Conservation (phyloP, 192 early-diverging fungal species). For the Coemansia sp. region DNA sequence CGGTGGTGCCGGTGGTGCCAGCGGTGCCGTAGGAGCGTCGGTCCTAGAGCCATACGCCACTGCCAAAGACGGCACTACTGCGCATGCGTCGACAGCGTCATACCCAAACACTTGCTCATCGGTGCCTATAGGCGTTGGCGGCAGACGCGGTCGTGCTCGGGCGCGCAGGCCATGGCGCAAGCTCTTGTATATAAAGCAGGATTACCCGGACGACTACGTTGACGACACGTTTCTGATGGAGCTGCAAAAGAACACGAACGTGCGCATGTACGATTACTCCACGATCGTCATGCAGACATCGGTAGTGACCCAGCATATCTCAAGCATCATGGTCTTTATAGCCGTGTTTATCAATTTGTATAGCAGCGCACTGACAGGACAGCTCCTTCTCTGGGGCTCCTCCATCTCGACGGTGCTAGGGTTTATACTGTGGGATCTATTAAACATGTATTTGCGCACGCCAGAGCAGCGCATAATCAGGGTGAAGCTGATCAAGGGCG, state of each 20-base stretch:
- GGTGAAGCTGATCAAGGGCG: conserved; percentile 56
- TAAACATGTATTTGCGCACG: conserved; percentile 27
- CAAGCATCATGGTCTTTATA: conserved; percentile 82
- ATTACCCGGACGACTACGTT: conserved; percentile 89
- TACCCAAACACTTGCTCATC: not conserved
- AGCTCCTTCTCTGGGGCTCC: conserved; percentile 59
- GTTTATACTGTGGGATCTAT: conserved; percentile 68
- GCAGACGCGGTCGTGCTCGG: not conserved
- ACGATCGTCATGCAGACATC: conserved; percentile 69
- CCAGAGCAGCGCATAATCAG: conserved; percentile 45
- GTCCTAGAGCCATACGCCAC: not conserved
- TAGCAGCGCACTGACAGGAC: conserved; percentile 54
- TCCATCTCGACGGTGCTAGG: conserved; percentile 58
- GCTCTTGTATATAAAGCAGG: conserved; percentile 82
- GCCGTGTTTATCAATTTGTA: conserved; percentile 80
- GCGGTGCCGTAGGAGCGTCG: no score
- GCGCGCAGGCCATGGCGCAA: conserved; percentile 65
- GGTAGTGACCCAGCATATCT: conserved; percentile 83
- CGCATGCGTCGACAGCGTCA: not conserved
- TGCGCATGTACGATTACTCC: conserved; percentile 81
- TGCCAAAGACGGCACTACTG: not conserved
- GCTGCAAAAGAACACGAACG: conserved; percentile 88
- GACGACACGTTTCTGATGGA: conserved; percentile 83
- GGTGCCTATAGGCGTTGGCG: not conserved
- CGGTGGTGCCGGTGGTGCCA: no score